Percentiles rank a stretch among this genome's conserved stretches.
These are phyloP conservation scores for Telopea speciosissima DNA, from an alignment of 177 flowering plant species.

Conservation along the genomic window DNA sequence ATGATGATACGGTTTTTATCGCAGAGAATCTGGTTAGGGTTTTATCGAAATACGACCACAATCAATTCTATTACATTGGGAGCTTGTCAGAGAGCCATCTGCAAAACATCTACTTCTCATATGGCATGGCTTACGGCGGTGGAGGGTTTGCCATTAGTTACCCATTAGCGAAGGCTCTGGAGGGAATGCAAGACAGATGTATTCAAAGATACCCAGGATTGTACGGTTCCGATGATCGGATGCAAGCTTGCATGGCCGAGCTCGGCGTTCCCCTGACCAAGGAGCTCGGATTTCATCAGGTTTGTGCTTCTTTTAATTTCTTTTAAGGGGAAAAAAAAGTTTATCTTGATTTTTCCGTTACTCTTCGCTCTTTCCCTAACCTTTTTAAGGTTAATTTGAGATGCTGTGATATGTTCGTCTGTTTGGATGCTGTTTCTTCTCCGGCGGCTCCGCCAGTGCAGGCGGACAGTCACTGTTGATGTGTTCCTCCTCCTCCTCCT, in stretches of 20 bases:
- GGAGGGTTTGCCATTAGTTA: conserved; percentile 86
- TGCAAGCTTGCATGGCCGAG: conserved; percentile 85
- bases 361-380: too few relatives aligned
- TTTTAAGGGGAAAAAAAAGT: background rate
- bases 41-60: conserved; percentile 65
- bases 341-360: too few relatives aligned
- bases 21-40: conserved; percentile 61
- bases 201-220: conserved; percentile 49
- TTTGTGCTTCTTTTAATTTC: conserved; percentile 9
- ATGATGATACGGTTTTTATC: conserved; percentile 72
- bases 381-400: too few relatives aligned
- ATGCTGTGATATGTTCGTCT: too few relatives aligned
- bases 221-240: conserved; percentile 75
- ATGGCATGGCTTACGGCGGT: conserved; percentile 80
- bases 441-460: too few relatives aligned
- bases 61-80: conserved; percentile 58
- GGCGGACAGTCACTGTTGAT: too few relatives aligned
- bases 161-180: conserved; percentile 52
- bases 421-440: too few relatives aligned
- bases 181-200: conserved; percentile 59
- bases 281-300: conserved; percentile 79
- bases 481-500: too few relatives aligned
- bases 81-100: conserved; percentile 60
- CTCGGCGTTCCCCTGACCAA: conserved; percentile 88
- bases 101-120: conserved; percentile 58